These are phyloP conservation scores for Gymnopilus dilepis DNA, from an alignment of 768 basidiomycete species.

Conservation along the genomic window DNA sequence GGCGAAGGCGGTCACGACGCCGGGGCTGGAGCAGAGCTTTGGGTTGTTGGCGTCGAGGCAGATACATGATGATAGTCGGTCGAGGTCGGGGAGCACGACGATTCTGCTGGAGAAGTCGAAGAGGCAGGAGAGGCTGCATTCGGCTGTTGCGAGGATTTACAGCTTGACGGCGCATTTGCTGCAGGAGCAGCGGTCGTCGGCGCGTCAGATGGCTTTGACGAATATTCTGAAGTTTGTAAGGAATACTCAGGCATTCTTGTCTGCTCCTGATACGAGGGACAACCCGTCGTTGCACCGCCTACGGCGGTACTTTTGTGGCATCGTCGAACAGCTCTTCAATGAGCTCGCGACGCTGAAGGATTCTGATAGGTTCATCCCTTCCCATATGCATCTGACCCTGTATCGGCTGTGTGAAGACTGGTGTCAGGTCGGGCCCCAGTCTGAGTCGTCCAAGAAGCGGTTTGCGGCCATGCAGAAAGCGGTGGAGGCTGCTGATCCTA, in stretches of 20 bases:
- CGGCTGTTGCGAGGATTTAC: conserved; percentile 89
- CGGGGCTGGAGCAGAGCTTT: conserved; percentile 42
- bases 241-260: conserved; percentile 81
- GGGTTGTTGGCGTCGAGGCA: conserved; percentile 55
- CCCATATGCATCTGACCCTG: conserved; percentile 75
- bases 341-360: conserved; percentile 71
- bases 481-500: conserved; percentile 58
- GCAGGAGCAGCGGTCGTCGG: conserved; percentile 69
- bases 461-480: conserved; percentile 74
- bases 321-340: conserved; percentile 86
- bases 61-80: conserved; percentile 64
- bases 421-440: conserved; percentile 84
- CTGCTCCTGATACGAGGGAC: conserved; percentile 71
- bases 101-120: conserved; percentile 61
- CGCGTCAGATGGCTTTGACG: conserved; percentile 72
- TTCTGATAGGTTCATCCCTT: conserved; percentile 77
- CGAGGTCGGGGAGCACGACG: conserved; percentile 48
- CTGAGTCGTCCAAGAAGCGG: conserved; percentile 73
- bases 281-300: conserved; percentile 79
- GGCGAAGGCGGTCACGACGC: conserved; percentile 44
- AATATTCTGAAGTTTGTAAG: conserved; percentile 88
- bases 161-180: conserved; percentile 81
- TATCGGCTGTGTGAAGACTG: conserved; percentile 92
- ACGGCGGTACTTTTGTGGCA: conserved; percentile 90
- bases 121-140: conserved; percentile 79